Evolutionary conservation across 371 early-diverging fungal species (phyloP).

Genomic region (Circinella minor): DNA sequence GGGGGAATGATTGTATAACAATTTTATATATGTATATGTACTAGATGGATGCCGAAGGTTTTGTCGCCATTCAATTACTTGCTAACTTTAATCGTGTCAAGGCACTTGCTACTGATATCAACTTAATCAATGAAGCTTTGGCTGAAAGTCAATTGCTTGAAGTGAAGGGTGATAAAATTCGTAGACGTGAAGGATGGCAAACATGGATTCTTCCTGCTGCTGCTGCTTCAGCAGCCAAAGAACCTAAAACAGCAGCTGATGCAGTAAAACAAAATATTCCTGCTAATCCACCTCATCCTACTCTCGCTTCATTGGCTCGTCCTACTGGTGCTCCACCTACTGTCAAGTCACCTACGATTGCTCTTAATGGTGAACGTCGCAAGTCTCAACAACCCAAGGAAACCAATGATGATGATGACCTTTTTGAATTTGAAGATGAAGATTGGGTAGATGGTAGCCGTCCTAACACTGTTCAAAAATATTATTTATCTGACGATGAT

Average conservation of each 20-base stretch:
- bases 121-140: constrained; percentile 66
- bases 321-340: constrained; percentile 32
- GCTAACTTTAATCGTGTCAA: constrained; percentile 90
- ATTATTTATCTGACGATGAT: constrained; percentile 68
- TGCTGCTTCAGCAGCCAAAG: constrained; percentile 15
- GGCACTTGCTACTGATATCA: constrained; percentile 65
- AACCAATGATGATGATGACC: constrained; percentile 63
- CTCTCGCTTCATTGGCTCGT: constrained; percentile 49
- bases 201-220: constrained; percentile 64
- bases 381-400: constrained; percentile 29
- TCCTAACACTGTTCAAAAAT: constrained; percentile 64
- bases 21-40: neutral
- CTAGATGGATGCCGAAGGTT: constrained; percentile 87
- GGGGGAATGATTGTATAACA: too few relatives aligned
- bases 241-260: constrained; percentile 20
- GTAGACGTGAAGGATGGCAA: constrained; percentile 79
- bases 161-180: constrained; percentile 58
- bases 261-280: constrained; percentile 28
- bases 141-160: constrained; percentile 59
- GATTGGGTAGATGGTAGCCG: constrained; percentile 61
- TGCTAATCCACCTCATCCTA: constrained; percentile 28
- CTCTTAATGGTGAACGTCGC: constrained; percentile 26
- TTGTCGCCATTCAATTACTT: constrained; percentile 72
- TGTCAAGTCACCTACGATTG: constrained; percentile 16
- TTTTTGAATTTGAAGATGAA: constrained; percentile 80